Conservation (phyloP, 257 asterid genomes). For the Hygrophila difformis region DNA sequence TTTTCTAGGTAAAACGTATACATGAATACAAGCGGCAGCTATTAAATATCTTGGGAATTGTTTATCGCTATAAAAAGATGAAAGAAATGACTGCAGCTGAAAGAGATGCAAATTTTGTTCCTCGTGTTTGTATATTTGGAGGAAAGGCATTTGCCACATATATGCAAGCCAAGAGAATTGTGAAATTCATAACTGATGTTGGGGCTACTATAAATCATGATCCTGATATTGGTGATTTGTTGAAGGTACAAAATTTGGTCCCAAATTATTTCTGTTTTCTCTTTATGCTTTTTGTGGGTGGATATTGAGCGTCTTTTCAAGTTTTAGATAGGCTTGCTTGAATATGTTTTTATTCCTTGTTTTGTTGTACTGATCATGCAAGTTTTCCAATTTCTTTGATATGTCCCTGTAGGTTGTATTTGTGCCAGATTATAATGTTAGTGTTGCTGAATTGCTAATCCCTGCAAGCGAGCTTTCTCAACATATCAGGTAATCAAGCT, state of each 20-base stretch:
- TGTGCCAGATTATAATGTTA: constrained; percentile 61
- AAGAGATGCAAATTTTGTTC: constrained; percentile 37
- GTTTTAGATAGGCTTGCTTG: constrained; percentile 2
- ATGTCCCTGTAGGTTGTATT: constrained; percentile 35
- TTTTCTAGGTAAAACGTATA: constrained; percentile 46
- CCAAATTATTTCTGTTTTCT: background rate
- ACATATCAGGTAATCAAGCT: constrained; percentile 45
- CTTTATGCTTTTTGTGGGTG: no score
- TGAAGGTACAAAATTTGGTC: constrained; percentile 34
- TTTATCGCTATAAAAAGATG: constrained; percentile 53
- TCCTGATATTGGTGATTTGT: constrained; percentile 47
- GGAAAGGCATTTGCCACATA: constrained; percentile 58
- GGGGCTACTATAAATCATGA: constrained; percentile 53
- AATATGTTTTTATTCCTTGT: background rate
- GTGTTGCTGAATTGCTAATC: constrained; percentile 57
- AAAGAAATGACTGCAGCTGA: constrained; percentile 44
- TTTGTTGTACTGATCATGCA: constrained; percentile 5
- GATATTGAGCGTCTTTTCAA: background rate
- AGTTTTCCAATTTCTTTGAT: constrained; percentile 16
- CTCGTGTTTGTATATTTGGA: constrained; percentile 56
- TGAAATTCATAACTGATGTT: constrained; percentile 46
- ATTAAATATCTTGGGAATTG: constrained; percentile 46
- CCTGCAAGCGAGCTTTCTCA: constrained; percentile 65
- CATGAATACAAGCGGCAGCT: constrained; percentile 57
- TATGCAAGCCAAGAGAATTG: constrained; percentile 54